Percentiles rank a stretch among this genome's conserved stretches.
phyloP scores from a whole-genome alignment of 345 rosid species.

The Citrus medica region DNA sequence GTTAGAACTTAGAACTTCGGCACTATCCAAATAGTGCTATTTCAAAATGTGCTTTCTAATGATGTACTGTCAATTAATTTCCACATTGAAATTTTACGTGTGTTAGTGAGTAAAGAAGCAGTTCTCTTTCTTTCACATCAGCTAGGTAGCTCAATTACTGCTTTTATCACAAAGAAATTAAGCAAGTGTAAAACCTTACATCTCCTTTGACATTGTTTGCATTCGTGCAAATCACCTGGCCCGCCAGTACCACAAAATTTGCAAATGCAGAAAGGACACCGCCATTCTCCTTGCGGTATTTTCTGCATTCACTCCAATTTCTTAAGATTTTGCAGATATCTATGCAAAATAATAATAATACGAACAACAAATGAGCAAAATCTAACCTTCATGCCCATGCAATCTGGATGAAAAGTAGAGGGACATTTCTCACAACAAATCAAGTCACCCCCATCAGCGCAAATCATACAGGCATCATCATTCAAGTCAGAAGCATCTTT shows the following conservation, averaged over 20 bases:
- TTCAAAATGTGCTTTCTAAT: no score
- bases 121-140: no score
- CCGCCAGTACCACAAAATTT: neutral
- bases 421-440: constrained; percentile 31
- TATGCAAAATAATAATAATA: neutral
- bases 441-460: constrained; percentile 33
- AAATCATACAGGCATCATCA: constrained; percentile 29
- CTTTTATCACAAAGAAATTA: neutral
- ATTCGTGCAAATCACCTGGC: neutral
- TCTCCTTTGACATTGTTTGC: constrained; percentile 16
- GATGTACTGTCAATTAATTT: no score
- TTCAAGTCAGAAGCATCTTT: neutral
- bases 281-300: constrained; percentile 23
- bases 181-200: neutral
- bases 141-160: no score
- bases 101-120: no score
- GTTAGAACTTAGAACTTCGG: neutral
- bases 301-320: constrained; percentile 8
- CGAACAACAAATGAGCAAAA: neutral
- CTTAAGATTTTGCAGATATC: neutral
- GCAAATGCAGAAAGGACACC: constrained; percentile 25
- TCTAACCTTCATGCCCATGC: constrained; percentile 11
- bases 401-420: constrained; percentile 20
- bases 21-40: neutral
- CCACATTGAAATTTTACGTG: no score